Percentiles rank a stretch among this genome's conserved stretches.
Conservation (phyloP, 352 stramenopile genomes). For the Phytophthora nicotianae region DNA sequence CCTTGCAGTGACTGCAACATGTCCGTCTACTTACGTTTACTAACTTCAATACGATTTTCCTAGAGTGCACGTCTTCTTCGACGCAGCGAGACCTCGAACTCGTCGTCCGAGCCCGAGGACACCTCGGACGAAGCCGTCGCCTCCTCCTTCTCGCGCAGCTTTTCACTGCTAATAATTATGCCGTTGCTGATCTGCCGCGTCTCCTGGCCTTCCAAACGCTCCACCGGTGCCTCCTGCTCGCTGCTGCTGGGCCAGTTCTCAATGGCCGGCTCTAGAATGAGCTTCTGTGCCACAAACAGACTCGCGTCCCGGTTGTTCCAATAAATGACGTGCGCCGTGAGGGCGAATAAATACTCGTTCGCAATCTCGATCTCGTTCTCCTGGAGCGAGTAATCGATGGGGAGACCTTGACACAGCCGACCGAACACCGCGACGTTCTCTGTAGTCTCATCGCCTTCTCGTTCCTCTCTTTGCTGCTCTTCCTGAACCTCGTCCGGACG, state of each 20-base stretch:
- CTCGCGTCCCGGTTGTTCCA: slow-evolving; percentile 92
- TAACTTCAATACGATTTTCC: slow-evolving; percentile 4
- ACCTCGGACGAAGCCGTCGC: slow-evolving; percentile 45
- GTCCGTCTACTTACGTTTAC: neutral
- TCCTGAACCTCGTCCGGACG: slow-evolving; percentile 24
- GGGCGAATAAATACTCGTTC: slow-evolving; percentile 93
- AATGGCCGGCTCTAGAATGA: slow-evolving; percentile 74
- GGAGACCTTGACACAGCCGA: slow-evolving; percentile 64
- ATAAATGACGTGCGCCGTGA: slow-evolving; percentile 93
- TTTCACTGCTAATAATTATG: slow-evolving; percentile 10
- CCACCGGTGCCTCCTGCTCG: slow-evolving; percentile 12
- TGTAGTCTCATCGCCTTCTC: slow-evolving; percentile 44
- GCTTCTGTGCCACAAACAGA: slow-evolving; percentile 91
- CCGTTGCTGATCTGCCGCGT: slow-evolving; percentile 12
- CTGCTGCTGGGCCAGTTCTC: slow-evolving; percentile 24
- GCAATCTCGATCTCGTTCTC: slow-evolving; percentile 95
- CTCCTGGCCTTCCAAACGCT: neutral
- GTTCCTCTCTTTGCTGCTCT: slow-evolving; percentile 30
- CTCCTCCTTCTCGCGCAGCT: slow-evolving; percentile 40
- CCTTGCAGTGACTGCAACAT: slow-evolving; percentile 3
- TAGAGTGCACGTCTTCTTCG: slow-evolving; percentile 16
- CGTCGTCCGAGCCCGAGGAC: slow-evolving; percentile 34
- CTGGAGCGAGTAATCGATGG: slow-evolving; percentile 91
- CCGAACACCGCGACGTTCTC: slow-evolving; percentile 64
- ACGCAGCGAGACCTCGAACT: slow-evolving; percentile 18